Percentiles rank a stretch among this genome's conserved stretches.
Conservation (phyloP, 106 monocot genomes). For the Chionographis japonica region DNA sequence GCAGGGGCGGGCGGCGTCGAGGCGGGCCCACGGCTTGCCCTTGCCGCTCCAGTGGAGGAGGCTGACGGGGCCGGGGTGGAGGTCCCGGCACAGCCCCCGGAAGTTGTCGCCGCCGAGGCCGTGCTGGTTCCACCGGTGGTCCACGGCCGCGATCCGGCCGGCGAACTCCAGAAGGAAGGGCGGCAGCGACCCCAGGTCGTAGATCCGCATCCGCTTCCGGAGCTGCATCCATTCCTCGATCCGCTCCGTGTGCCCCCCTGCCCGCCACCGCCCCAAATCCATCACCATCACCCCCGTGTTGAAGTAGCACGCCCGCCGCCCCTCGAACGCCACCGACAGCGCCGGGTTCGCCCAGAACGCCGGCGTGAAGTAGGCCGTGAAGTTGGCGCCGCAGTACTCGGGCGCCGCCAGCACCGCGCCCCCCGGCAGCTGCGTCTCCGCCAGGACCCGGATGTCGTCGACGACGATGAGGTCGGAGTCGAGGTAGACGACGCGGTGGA, state of each 20-base stretch:
- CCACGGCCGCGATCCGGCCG: slow-evolving; percentile 66
- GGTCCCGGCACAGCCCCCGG: slow-evolving; percentile 61
- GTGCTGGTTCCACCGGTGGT: slow-evolving; percentile 89
- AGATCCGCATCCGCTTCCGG: slow-evolving; percentile 83
- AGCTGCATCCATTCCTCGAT: slow-evolving; percentile 97
- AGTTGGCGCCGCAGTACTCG: slow-evolving; percentile 80
- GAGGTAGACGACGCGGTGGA: slow-evolving; percentile 55
- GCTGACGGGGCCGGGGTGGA: slow-evolving; percentile 87
- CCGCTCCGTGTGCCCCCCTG: slow-evolving; percentile 40
- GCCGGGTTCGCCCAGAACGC: slow-evolving; percentile 69
- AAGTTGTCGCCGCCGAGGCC: slow-evolving; percentile 86
- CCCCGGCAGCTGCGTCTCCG: slow-evolving; percentile 30
- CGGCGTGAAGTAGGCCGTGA: slow-evolving; percentile 71
- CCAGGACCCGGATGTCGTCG: slow-evolving; percentile 48
- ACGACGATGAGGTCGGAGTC: slow-evolving; percentile 68
- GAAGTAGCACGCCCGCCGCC: slow-evolving; percentile 74
- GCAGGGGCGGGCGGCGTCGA: slow-evolving; percentile 74
- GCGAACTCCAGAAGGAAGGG: slow-evolving; percentile 82
- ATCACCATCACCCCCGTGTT: slow-evolving; percentile 95
- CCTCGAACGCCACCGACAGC: slow-evolving; percentile 52
- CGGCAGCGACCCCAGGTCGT: slow-evolving; percentile 87
- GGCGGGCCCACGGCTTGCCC: slow-evolving; percentile 85
- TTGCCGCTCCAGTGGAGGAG: slow-evolving; percentile 94
- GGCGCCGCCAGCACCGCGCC: slow-evolving; percentile 55
- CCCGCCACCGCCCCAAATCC: slow-evolving; percentile 66